phyloP scores from a whole-genome alignment of 306 rosid species.

The Biancaea sappan region DNA sequence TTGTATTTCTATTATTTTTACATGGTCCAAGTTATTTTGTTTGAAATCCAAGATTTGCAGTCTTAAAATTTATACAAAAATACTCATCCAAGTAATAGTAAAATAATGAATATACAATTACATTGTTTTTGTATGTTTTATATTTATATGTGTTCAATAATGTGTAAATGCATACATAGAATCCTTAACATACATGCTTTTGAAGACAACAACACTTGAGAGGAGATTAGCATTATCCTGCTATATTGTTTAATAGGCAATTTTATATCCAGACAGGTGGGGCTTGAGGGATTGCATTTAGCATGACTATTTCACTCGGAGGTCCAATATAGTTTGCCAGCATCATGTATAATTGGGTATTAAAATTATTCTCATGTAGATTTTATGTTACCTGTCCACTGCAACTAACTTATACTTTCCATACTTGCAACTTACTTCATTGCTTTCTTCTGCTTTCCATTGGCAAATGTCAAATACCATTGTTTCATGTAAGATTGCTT shows the following conservation, averaged over 20 bases:
- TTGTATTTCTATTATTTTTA: neutral
- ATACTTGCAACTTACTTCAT: neutral
- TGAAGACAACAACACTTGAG: neutral
- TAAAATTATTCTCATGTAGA: neutral
- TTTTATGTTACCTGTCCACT: constrained; percentile 12
- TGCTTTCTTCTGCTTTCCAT: constrained; percentile 42
- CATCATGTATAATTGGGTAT: neutral
- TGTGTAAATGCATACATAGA: neutral
- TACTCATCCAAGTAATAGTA: neutral
- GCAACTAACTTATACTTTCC: constrained; percentile 39
- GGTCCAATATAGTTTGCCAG: neutral
- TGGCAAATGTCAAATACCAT: neutral
- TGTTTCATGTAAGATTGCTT: constrained; percentile 45
- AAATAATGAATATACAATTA: neutral
- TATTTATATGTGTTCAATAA: neutral
- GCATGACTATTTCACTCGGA: neutral
- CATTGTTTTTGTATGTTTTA: neutral
- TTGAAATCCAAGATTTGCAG: neutral
- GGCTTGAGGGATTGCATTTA: neutral
- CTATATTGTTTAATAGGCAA: neutral
- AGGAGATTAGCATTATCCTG: neutral
- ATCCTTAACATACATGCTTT: neutral
- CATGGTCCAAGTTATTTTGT: neutral
- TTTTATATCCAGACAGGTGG: neutral
- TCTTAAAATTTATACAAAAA: neutral